Evolutionary conservation across 2,329 filamentous ascomycete genomes (phyloP).

Genomic region (Phyllosticta citriasiana): DNA sequence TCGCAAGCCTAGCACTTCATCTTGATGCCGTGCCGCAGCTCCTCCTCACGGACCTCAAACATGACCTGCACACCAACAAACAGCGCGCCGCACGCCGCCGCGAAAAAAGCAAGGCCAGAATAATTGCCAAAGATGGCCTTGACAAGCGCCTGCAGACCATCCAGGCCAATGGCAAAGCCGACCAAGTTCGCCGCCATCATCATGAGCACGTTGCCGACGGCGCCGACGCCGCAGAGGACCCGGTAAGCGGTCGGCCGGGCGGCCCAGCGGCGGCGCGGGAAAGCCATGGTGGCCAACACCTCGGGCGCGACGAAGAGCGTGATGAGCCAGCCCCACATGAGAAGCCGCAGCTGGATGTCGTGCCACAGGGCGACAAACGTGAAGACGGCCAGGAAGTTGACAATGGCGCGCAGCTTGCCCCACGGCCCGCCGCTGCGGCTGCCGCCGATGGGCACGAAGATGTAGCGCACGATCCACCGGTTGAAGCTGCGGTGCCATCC

Average conservation of each 20-base stretch:
- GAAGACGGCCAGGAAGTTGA: constrained; percentile 78
- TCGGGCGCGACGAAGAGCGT: constrained; percentile 91
- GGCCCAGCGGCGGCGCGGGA: constrained; percentile 66
- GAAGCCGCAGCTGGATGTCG: constrained; percentile 79
- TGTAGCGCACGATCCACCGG: constrained; percentile 85
- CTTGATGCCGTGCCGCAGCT: constrained; percentile 70
- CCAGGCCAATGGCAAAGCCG: constrained; percentile 84
- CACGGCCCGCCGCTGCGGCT: constrained; percentile 31
- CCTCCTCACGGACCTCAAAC: constrained; percentile 86
- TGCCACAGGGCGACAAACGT: constrained; percentile 98
- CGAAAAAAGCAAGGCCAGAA: constrained; percentile 64
- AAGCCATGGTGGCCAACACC: constrained; percentile 58
- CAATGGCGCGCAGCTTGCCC: constrained; percentile 59
- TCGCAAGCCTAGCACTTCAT: constrained; percentile 59
- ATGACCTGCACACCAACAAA: constrained; percentile 88
- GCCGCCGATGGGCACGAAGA: constrained; percentile 87
- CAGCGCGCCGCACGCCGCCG: constrained; percentile 58
- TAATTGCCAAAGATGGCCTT: constrained; percentile 65
- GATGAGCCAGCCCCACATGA: constrained; percentile 96
- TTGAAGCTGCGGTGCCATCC: constrained; percentile 94
- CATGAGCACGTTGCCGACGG: constrained; percentile 77
- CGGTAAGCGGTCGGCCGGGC: constrained; percentile 62
- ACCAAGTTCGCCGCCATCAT: constrained; percentile 95
- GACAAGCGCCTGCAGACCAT: constrained; percentile 71
- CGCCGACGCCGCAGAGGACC: constrained; percentile 69